Evolutionary conservation across 768 basidiomycete genomes (phyloP).

Genomic region (Inosperma sp.): DNA sequence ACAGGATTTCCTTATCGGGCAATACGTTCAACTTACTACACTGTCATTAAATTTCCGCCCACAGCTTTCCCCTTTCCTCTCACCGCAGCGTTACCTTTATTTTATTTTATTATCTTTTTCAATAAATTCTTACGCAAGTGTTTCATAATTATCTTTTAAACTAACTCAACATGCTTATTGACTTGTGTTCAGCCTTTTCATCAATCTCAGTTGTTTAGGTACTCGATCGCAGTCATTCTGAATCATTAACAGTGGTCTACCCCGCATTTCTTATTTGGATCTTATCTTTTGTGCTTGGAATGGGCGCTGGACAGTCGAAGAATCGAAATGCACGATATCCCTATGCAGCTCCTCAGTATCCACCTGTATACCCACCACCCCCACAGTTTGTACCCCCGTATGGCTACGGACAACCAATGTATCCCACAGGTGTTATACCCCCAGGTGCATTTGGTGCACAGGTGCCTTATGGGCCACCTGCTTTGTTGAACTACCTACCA

Average conservation of each 20-base stretch:
- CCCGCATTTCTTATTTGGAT: neutral
- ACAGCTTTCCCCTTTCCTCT: neutral
- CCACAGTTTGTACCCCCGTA: neutral
- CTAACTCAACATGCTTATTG: neutral
- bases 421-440: constrained; percentile 21
- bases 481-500: constrained; percentile 21
- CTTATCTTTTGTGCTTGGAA: neutral
- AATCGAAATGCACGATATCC: neutral
- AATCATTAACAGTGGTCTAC: too few species aligned
- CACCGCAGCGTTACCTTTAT: neutral
- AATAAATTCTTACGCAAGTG: neutral
- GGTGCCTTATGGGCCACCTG: constrained; percentile 21
- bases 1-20: constrained; percentile 1
- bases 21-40: neutral
- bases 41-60: neutral
- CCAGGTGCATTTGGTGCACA: constrained; percentile 20
- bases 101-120: neutral
- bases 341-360: neutral
- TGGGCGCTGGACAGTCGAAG: constrained; percentile 1
- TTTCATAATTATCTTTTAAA: neutral
- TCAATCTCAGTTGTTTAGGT: too few species aligned
- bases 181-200: constrained; percentile 1
- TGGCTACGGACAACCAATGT: constrained; percentile 5
- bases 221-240: neutral
- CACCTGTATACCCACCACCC: neutral